Evolutionary conservation across 2,329 filamentous ascomycete species (phyloP).

Genomic region (Apiospora aurea): DNA sequence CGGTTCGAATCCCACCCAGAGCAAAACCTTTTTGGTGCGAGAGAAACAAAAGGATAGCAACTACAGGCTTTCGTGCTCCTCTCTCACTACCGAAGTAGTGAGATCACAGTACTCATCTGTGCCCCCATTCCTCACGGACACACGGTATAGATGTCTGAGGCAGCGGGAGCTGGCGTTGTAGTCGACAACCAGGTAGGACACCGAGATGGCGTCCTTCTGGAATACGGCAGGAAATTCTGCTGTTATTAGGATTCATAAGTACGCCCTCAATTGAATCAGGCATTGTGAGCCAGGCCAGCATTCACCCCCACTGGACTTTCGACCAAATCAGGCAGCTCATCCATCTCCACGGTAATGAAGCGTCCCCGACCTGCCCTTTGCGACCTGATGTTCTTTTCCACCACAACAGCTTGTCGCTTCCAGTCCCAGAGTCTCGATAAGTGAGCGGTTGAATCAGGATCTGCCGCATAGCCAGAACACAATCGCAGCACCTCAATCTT

Average conservation of each 20-base stretch:
- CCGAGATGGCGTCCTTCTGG: neutral
- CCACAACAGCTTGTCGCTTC: slow-evolving; percentile 46
- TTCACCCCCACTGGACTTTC: neutral
- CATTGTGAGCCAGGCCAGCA: neutral
- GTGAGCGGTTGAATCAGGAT: slow-evolving; percentile 44
- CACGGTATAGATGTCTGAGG: neutral
- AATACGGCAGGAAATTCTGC: neutral
- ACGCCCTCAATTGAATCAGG: neutral
- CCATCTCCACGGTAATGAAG: slow-evolving; percentile 57
- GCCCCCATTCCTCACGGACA: neutral
- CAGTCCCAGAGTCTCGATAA: slow-evolving; percentile 44
- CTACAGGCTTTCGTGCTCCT: neutral
- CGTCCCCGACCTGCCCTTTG: slow-evolving; percentile 56
- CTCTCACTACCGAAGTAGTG: no score
- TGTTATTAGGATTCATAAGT: neutral
- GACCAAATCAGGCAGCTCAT: slow-evolving; percentile 35
- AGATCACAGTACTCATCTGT: neutral
- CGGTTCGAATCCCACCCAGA: neutral
- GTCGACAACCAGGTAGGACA: neutral
- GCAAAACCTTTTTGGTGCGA: neutral
- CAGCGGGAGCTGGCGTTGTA: neutral
- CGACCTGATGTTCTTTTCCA: slow-evolving; percentile 57
- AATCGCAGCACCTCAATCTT: slow-evolving; percentile 57
- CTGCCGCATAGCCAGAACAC: slow-evolving; percentile 51
- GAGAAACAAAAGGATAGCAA: neutral